These are phyloP conservation scores for Piromyces sp. DNA, from an alignment of 192 early-diverging fungal species.

Conservation along the genomic window DNA sequence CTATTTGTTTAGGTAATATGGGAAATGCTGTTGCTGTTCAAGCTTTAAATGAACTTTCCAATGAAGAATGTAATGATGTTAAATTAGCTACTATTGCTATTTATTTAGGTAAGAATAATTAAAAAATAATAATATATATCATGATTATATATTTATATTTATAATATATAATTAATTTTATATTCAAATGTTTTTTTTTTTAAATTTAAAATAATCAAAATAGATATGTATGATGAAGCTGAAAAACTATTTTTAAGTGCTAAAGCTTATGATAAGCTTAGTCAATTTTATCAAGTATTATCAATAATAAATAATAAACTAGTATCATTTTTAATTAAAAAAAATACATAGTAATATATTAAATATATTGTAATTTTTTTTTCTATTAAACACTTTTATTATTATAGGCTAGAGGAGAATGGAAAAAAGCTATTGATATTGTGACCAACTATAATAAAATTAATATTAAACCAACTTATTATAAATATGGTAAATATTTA, in stretches of 20 bases:
- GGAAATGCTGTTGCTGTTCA: slow-evolving; percentile 18
- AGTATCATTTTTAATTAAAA: too few species aligned
- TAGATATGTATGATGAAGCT: slow-evolving; percentile 21
- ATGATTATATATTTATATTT: slow-evolving; percentile 1
- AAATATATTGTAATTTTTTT: not conserved
- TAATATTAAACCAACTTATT: slow-evolving; percentile 18
- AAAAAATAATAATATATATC: too few species aligned
- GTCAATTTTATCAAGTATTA: slow-evolving; percentile 19
- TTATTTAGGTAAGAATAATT: slow-evolving; percentile 12
- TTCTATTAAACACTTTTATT: not conserved
- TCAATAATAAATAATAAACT: too few species aligned
- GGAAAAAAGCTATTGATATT: slow-evolving; percentile 27
- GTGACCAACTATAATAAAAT: slow-evolving; percentile 20
- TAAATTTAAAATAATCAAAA: too few species aligned
- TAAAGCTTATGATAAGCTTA: slow-evolving; percentile 17
- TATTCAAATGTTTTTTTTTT: too few species aligned
- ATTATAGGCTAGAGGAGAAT: slow-evolving; percentile 7
- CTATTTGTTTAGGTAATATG: slow-evolving; percentile 20
- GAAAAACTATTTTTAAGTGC: slow-evolving; percentile 9
- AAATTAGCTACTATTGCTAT: slow-evolving; percentile 5
- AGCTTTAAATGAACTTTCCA: not conserved
- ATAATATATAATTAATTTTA: slow-evolving; percentile 10
- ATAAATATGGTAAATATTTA: slow-evolving; percentile 22
- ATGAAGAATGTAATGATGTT: not conserved
- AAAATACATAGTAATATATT: too few species aligned